Conservation (phyloP, 2,329 filamentous ascomycete genomes). For the Nectriaceae sp. region DNA sequence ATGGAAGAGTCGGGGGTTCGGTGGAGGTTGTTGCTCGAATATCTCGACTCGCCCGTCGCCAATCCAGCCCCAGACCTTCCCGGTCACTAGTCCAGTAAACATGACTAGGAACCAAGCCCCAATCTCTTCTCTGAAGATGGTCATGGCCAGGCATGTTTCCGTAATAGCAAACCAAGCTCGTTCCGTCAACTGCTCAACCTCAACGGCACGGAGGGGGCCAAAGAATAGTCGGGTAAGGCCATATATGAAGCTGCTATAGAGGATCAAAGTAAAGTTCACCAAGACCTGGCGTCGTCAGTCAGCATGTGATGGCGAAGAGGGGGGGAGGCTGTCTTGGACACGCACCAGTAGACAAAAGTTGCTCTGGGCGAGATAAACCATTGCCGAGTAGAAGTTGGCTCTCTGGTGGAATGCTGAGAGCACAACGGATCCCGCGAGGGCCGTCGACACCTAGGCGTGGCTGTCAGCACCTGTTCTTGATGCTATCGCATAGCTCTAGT, state of each 20-base stretch:
- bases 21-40: conserved; percentile 90
- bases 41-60: conserved; percentile 92
- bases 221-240: conserved; percentile 88
- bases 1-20: conserved; percentile 88
- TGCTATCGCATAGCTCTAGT: conserved; percentile 21
- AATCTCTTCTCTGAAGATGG: conserved; percentile 93
- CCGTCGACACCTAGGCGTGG: conserved; percentile 69
- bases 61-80: conserved; percentile 99
- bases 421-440: conserved; percentile 80
- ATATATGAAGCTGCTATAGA: conserved; percentile 80
- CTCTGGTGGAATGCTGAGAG: conserved; percentile 91
- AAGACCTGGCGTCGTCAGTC: conserved; percentile 63
- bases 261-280: conserved; percentile 83
- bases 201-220: conserved; percentile 85
- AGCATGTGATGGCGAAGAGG: conserved; percentile 5
- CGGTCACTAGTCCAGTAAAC: conserved; percentile 90
- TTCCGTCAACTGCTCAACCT: conserved; percentile 96
- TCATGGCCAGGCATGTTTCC: conserved; percentile 97
- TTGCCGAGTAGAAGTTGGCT: conserved; percentile 97
- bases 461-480: conserved; percentile 19
- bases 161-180: conserved; percentile 98
- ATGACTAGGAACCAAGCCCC: conserved; percentile 94
- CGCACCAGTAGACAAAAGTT: conserved; percentile 90
- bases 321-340: conserved; percentile 8
- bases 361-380: conserved; percentile 94